Base-by-base conservation (phyloP, 768 basidiomycete genomes). In the Mycena indigotica region DNA sequence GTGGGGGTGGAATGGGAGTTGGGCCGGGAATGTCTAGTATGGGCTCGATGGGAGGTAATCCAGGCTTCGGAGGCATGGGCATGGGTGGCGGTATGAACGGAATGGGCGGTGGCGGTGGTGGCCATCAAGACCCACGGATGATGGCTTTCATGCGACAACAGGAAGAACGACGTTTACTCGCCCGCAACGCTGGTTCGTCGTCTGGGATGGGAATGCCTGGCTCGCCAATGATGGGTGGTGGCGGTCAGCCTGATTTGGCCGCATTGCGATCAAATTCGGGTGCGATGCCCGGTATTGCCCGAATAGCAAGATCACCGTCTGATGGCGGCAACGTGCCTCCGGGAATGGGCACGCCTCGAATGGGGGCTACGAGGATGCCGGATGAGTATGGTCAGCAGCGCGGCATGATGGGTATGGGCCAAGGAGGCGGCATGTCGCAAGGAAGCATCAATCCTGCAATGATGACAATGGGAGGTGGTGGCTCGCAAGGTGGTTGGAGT, bases 261-360 rank as follows among this genome's bases (percentile, higher is more conserved):
- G 75, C 77, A 4, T 71, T 86, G 28, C 77, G 84, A 19, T 86
- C 85, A 39, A 86, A 84, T 26, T 6, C 13, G 78, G 39, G 70
- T 82, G 21, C 13, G 13, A 86, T 90, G 52, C 88, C 87, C 0
- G 88, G 88, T 13, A 91, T 91, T 52, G 87, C 89, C 21, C 77
- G 89, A 64, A 89, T 85, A 63, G 82, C 84, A 50, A 79, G 88
- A 54, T 90, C 89, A 39, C 89, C 89, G n/a, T 84, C 87, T 17
- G 89, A 91, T 58, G 75, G 79, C 30, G 74, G 76, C 23, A 13
- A 44, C 40, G 51, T 50, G 30, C 44, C 54, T 2, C 56, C 59
- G 16, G 55, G 55, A 29, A 66, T 66, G 63, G 57, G 50, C 24
- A 74, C 78, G 28, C 76, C 83, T 51, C 80, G 83, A 29, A 44